phyloP scores from a whole-genome alignment of 768 basidiomycete species.

The Auricularia cornea region DNA sequence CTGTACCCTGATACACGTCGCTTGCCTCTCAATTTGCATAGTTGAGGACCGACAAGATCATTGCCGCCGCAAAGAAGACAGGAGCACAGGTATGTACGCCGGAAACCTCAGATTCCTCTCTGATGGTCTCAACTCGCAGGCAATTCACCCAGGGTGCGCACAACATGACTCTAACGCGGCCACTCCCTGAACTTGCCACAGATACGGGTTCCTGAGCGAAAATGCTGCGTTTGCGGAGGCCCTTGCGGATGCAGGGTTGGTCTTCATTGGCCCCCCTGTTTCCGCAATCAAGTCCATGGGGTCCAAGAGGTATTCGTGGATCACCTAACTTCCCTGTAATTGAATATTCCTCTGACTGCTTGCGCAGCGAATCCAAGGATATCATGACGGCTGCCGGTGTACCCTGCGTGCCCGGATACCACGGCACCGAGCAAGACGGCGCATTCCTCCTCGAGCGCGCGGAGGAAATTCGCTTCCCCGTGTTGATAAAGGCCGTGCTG shows the following conservation, averaged over 20 bases:
- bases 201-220: conserved; percentile 89
- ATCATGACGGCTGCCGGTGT: conserved; percentile 93
- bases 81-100: conserved; percentile 65
- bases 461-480: conserved; percentile 74
- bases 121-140: conserved; percentile 34
- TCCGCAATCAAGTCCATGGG: conserved; percentile 91
- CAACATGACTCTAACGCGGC: background rate
- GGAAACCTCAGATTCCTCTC: conserved; percentile 1
- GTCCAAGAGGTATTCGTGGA: conserved; percentile 76
- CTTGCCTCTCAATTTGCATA: conserved; percentile 20
- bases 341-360: too few relatives aligned
- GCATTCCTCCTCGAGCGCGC: conserved; percentile 62
- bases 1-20: background rate
- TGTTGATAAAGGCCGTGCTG: conserved; percentile 93
- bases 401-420: conserved; percentile 92
- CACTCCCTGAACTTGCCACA: conserved; percentile 14
- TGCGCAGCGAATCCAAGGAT: conserved; percentile 81
- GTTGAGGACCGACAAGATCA: conserved; percentile 83
- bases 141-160: conserved; percentile 81
- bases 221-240: conserved; percentile 73
- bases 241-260: conserved; percentile 69
- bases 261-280: conserved; percentile 86
- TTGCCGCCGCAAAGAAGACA: conserved; percentile 69
- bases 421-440: conserved; percentile 73
- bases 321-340: too few relatives aligned